A percentile compares a stretch with the other conserved stretches of the same genome.
These are phyloP conservation scores for Inga oerstediana DNA, from an alignment of 306 rosid genomes.

Conservation along the genomic window DNA sequence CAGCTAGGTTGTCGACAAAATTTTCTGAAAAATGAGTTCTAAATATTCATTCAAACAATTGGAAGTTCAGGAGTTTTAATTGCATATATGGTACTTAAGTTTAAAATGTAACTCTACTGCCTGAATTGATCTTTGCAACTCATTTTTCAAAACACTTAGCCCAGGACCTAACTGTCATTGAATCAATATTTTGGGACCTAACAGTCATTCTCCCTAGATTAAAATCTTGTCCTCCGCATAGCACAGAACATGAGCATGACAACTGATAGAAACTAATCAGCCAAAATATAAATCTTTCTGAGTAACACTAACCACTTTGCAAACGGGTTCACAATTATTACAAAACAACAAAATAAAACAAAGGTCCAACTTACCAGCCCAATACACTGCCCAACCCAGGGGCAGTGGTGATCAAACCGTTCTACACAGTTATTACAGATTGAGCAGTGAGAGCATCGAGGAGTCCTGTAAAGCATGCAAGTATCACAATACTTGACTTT, in stretches of 20 bases:
- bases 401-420: conserved; percentile 97
- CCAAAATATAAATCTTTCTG: background rate
- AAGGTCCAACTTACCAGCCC: conserved; percentile 73
- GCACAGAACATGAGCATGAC: background rate
- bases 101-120: too few relatives aligned
- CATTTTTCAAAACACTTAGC: too few relatives aligned
- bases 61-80: too few relatives aligned
- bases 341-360: conserved; percentile 1
- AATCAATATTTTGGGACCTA: too few relatives aligned
- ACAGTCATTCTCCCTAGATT: background rate
- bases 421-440: conserved; percentile 98
- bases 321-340: background rate
- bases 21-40: too few relatives aligned
- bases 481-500: conserved; percentile 96
- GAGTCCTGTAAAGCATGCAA: conserved; percentile 99
- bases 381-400: conserved; percentile 99
- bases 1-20: too few relatives aligned
- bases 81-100: too few relatives aligned
- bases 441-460: conserved; percentile 98
- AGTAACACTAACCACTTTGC: background rate
- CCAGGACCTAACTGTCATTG: too few relatives aligned
- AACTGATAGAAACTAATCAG: conserved; percentile 13
- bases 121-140: too few relatives aligned
- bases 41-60: too few relatives aligned
- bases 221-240: background rate